Base-by-base conservation (phyloP, 2,329 filamentous ascomycete genomes). In the Diplodia sapinea region DNA sequence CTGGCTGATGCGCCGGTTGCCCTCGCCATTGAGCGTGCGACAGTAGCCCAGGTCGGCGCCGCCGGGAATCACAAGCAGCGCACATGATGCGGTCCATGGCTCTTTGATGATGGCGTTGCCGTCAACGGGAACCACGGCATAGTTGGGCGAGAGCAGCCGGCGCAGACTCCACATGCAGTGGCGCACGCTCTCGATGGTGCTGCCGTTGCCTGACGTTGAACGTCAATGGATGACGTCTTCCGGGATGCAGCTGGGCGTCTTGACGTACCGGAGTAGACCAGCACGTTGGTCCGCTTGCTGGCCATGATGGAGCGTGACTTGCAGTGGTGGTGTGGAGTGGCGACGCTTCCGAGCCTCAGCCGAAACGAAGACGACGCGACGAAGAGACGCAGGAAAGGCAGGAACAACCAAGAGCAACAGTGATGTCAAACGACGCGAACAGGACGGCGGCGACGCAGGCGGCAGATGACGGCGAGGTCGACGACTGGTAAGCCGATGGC, bases 11-110 rank as follows among this genome's bases (percentile, higher is more conserved):
- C 87, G 86, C 43, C 90, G 86, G 78, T 98, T 99, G 1, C 94
- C 95, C 64, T 88, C 84, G 43, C 95, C 95, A 77, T 98, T 95
- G 70, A 99, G 85, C 2, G 88, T 89, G 33, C 91, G 89, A 78
- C 94, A 96, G 79, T 97, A 99, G 61, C 91, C 92, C 63, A 96
- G 84, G 76, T 99, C 95, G n/a, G 92, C 94, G 38, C 95, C 95
- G 26, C 95, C 95, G 1, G 95, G 95, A 64, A 99, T 88, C 2
- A 98, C 94, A 7, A 99, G 86, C 11, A 98, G 85, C 0, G 93
- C 93, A 77, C 94, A 98, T 2, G 92, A 91, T 3, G 90, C 82
- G 1, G 88, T 86, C 95, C 95, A 99, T 13, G 95, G 95, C 78
- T 99, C 95, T 71, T 94, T 93, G 74, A 97, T 84, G 68, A 99